Evolutionary conservation across 2,329 filamentous ascomycete genomes (phyloP).

Genomic region (Phoma sp.): DNA sequence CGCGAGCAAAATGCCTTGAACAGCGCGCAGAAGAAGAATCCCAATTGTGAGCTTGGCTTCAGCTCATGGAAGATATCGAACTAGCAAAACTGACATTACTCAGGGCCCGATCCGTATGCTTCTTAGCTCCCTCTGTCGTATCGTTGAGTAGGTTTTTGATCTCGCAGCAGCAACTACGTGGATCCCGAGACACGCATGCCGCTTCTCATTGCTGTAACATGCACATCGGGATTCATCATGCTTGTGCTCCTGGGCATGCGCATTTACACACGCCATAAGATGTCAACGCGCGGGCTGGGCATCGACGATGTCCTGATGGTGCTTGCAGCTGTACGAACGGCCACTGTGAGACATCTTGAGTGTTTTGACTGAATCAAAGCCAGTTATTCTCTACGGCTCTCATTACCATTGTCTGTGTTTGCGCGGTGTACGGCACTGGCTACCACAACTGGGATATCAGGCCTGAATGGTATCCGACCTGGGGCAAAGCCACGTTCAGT

Average conservation of each 20-base stretch:
- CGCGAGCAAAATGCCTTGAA: not conserved
- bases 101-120: not conserved
- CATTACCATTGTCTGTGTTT: not conserved
- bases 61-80: not conserved
- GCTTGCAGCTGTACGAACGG: not conserved
- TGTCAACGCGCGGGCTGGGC: not conserved
- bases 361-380: not conserved
- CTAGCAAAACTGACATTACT: not conserved
- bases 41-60: not conserved
- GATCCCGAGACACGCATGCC: not conserved
- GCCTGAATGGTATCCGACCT: not conserved
- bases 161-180: not conserved
- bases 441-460: not conserved
- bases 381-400: not conserved
- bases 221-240: not conserved
- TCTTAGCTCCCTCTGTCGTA: not conserved
- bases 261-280: not conserved
- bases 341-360: not conserved
- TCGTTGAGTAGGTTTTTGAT: not conserved
- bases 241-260: not conserved
- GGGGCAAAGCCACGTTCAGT: not conserved
- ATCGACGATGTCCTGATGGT: not conserved
- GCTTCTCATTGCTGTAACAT: not conserved
- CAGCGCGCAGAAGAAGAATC: not conserved
- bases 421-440: not conserved